Evolutionary conservation across 345 rosid genomes (phyloP).

Genomic region (rapeseed (Brassica napus)): Da-Ae NC_063452.1:52038001-52038500

Average conservation of each 20-base stretch:
- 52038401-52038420: conserved; percentile 80
- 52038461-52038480: conserved; percentile 39
- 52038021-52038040: conserved; percentile 72
- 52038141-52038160: conserved; percentile 86
- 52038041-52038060: conserved; percentile 61
- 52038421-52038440: conserved; percentile 64
- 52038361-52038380: conserved; percentile 91
- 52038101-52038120: conserved; percentile 70
- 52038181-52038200: conserved; percentile 82
- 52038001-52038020: conserved; percentile 40
- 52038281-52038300: conserved; percentile 98
- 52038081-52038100: conserved; percentile 53
- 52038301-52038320: conserved; percentile 86
- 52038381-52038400: conserved; percentile 96
- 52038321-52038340: conserved; percentile 99
- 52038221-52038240: conserved; percentile 56
- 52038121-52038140: conserved; percentile 95
- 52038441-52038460: conserved; percentile 49
- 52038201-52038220: conserved; percentile 54
- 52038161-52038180: conserved; percentile 52
- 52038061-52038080: conserved; percentile 60
- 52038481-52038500: conserved; percentile 75
- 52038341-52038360: conserved; percentile 77
- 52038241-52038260: conserved; percentile 67
- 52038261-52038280: conserved; percentile 97